A percentile compares a stretch with the other conserved stretches of the same genome.
phyloP scores from a whole-genome alignment of 352 stramenopile genomes.

The Phytophthora rubi region DNA sequence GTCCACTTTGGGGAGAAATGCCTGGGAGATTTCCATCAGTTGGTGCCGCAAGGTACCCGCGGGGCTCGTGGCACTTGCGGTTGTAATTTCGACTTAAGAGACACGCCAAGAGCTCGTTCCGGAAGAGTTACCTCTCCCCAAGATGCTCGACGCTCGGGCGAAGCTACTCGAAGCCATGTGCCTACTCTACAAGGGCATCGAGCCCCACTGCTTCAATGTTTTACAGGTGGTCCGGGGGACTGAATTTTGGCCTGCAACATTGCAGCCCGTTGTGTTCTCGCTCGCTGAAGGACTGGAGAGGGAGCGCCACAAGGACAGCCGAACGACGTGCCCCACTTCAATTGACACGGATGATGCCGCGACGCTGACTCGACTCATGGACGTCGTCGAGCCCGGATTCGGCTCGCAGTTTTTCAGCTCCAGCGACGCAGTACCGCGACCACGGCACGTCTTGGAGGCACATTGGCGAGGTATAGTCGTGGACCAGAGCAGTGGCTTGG shows the following conservation, averaged over 20 bases:
- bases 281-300: slow-evolving; percentile 10
- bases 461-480: slow-evolving; percentile 2
- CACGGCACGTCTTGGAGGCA: neutral
- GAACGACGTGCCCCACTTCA: neutral
- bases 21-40: slow-evolving; percentile 5
- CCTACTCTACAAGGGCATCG: slow-evolving; percentile 3
- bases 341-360: slow-evolving; percentile 8
- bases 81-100: neutral
- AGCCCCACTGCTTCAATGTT: slow-evolving; percentile 5
- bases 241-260: neutral
- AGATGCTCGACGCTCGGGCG: neutral
- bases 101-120: neutral
- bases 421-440: neutral
- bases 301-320: neutral
- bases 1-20: slow-evolving; percentile 15
- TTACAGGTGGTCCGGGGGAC: neutral
- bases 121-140: neutral
- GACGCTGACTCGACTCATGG: neutral
- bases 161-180: slow-evolving; percentile 11
- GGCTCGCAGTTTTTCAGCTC: slow-evolving; percentile 7
- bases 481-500: neutral
- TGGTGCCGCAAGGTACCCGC: neutral
- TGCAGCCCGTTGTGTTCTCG: slow-evolving; percentile 13
- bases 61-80: neutral
- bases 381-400: neutral